phyloP scores from a whole-genome alignment of 2,329 filamentous ascomycete species.

The Nigrospora sphaerica region DNA sequence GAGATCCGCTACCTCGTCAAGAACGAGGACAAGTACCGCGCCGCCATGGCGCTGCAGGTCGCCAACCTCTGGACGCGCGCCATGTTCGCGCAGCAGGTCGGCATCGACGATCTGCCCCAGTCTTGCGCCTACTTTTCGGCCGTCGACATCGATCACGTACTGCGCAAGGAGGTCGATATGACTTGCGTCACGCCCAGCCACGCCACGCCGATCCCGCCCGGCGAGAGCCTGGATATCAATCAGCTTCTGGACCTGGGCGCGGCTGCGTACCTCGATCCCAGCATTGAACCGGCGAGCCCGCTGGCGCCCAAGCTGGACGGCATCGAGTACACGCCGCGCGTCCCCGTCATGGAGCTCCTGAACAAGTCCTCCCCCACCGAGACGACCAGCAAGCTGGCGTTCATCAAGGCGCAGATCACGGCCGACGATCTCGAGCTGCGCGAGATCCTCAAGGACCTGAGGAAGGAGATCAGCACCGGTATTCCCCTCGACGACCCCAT shows the following conservation, averaged over 20 bases:
- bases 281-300: conserved; percentile 42
- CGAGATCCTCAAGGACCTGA: conserved; percentile 58
- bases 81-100: conserved; percentile 96
- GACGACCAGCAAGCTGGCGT: conserved; percentile 38
- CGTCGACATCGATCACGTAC: conserved; percentile 87
- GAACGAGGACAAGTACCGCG: conserved; percentile 77
- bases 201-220: conserved; percentile 66
- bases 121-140: conserved; percentile 93
- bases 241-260: conserved; percentile 69
- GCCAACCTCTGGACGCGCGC: conserved; percentile 94
- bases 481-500: no score
- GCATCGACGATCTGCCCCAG: conserved; percentile 90
- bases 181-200: conserved; percentile 92
- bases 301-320: conserved; percentile 49
- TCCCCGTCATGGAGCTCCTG: conserved; percentile 73
- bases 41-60: conserved; percentile 88
- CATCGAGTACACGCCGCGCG: conserved; percentile 63
- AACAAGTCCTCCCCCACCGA: conserved; percentile 36
- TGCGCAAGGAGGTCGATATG: conserved; percentile 98
- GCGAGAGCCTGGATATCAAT: conserved; percentile 79
- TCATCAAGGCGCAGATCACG: conserved; percentile 80
- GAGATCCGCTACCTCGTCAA: conserved; percentile 92
- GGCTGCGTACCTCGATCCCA: conserved; percentile 61
- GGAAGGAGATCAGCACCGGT: background rate
- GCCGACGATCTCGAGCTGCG: conserved; percentile 66